These are phyloP conservation scores for Aegilops speltoides DNA, from an alignment of 176 grass and related monocot species.

Conservation along the genomic window DNA sequence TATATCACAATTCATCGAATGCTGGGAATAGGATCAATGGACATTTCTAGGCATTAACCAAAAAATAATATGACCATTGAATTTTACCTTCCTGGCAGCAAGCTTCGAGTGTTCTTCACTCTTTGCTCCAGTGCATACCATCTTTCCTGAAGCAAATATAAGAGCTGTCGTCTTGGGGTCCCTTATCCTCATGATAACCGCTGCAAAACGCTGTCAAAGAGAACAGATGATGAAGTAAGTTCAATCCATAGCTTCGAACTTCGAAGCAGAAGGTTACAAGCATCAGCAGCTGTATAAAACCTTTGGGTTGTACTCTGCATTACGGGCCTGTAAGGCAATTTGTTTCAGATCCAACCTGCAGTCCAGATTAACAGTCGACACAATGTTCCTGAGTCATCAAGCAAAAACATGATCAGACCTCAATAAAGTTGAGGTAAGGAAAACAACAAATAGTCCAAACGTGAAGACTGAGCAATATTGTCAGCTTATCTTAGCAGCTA, in stretches of 20 bases:
- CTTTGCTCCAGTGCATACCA: constrained; percentile 92
- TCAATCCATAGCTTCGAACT: not conserved
- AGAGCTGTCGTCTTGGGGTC: constrained; percentile 85
- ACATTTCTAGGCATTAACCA: constrained; percentile 1
- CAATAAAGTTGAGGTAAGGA: not conserved
- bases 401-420: not conserved
- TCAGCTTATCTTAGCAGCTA: not conserved
- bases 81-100: constrained; percentile 48
- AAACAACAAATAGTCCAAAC: not conserved
- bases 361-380: constrained; percentile 72
- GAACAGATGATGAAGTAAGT: not conserved
- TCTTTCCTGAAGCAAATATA: constrained; percentile 94
- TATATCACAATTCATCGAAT: constrained; percentile 13
- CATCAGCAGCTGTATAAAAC: constrained; percentile 34
- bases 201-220: constrained; percentile 65
- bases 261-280: not conserved
- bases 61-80: not conserved
- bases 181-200: constrained; percentile 93
- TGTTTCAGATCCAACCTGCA: constrained; percentile 73
- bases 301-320: constrained; percentile 90
- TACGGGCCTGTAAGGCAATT: constrained; percentile 62
- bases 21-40: not conserved
- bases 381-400: constrained; percentile 63
- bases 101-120: constrained; percentile 68
- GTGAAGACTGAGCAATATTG: not conserved